Conservation (phyloP, 139 green algal species). For the Ulvella scutata region DNA sequence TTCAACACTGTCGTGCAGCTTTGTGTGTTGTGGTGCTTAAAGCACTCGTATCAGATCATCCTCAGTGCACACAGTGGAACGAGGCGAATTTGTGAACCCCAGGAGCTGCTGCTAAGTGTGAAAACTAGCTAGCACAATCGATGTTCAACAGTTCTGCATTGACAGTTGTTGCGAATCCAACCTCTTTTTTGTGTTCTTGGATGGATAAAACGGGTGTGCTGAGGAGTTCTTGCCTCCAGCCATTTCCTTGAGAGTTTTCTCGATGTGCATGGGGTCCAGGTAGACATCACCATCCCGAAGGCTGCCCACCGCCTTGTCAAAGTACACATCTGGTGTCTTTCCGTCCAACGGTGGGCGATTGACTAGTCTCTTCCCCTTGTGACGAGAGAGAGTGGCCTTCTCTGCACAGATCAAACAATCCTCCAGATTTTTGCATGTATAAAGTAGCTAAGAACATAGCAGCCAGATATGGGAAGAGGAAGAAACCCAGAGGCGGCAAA, state of each 20-base stretch:
- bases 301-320: neutral
- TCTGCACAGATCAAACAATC: neutral
- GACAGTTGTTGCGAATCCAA: neutral
- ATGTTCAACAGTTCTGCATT: too few species aligned
- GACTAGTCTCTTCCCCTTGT: neutral
- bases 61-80: too few species aligned
- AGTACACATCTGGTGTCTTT: neutral
- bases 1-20: too few species aligned
- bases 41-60: too few species aligned
- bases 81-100: too few species aligned
- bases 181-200: neutral
- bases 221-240: neutral
- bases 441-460: too few species aligned
- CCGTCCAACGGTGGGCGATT: neutral
- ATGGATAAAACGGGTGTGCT: neutral
- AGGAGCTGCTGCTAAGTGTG: too few species aligned
- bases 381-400: neutral
- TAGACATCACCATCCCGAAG: neutral
- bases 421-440: too few species aligned
- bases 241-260: neutral
- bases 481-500: too few species aligned
- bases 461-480: too few species aligned
- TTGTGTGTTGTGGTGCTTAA: too few species aligned
- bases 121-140: too few species aligned
- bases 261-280: neutral